These are phyloP conservation scores for Styphnolobium japonicum DNA, from an alignment of 306 rosid genomes.

Conservation along the genomic window DNA sequence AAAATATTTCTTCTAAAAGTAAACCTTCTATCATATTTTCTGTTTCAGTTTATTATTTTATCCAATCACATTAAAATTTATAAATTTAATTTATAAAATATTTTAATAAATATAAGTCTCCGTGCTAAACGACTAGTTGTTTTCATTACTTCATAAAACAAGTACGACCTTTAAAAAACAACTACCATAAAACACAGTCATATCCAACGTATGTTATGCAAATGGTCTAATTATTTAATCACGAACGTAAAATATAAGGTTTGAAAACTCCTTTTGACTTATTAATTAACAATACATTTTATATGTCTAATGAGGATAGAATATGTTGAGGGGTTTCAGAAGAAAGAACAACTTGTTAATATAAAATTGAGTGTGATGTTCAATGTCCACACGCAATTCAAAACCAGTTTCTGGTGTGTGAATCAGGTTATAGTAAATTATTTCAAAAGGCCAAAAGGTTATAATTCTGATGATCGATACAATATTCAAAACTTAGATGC, in stretches of 20 bases:
- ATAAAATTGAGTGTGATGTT: not conserved
- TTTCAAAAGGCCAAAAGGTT: too few species aligned
- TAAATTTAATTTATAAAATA: too few species aligned
- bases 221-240: not conserved
- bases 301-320: not conserved
- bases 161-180: not conserved
- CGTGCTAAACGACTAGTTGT: too few species aligned
- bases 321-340: not conserved
- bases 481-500: too few species aligned
- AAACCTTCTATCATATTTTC: too few species aligned
- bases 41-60: too few species aligned
- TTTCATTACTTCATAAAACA: not conserved
- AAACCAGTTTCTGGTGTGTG: not conserved
- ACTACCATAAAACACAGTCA: not conserved
- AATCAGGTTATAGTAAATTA: not conserved
- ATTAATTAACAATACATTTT: constrained; percentile 2
- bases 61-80: too few species aligned
- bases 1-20: too few species aligned
- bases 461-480: too few species aligned
- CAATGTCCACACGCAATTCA: not conserved
- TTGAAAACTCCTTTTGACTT: not conserved
- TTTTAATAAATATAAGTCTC: too few species aligned
- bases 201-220: constrained; percentile 11
- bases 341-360: not conserved
- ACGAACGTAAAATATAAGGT: not conserved